Base-by-base conservation (phyloP, 1,284 basidiomycete species). In the Wallemia mellicola region DNA sequence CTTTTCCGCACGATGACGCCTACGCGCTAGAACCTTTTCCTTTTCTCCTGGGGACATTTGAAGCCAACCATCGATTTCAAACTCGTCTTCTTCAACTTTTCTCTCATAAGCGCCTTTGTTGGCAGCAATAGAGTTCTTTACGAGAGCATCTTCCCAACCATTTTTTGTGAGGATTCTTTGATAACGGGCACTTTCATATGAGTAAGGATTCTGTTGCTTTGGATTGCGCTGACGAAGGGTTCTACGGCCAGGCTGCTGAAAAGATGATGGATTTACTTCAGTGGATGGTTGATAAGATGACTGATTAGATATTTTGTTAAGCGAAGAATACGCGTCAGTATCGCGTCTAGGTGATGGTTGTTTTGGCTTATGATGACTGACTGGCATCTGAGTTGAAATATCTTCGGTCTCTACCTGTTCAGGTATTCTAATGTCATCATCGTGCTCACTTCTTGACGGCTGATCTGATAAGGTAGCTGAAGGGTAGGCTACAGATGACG, bases 81-180 rank as follows among this genome's bases (percentile, higher is more conserved):
- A 57, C 2, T 57, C 17, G 55, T 57, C 55, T 2, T 57, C 55
- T n/a, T 48, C 22, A 5, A n/a, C 14, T 11, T 48, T 48, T 22
- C 22, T n/a, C 22, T 48, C 14, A n/a, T 11, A n/a, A 48, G 22
- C 22, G 38, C 14, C 5, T 22, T 48, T 11, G 22, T 48, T 48
- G 5, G 5, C 22, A 22, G n/a, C n/a, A n/a, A n/a, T n/a, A n/a
- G n/a, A n/a, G n/a, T 48, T n/a, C 38, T 48, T 48, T 7, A 69
- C 68, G 2, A 69, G 63, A 22, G 68, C 68, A 60, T 69, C 68
- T 59, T 69, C 58, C 68, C 68, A 69, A 60, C 68, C 66, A 61
- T 68, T 69, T 27, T 63, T 63, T 22, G 64, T 62, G 24, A 69
- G 61, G 11, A 64, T 60, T 7, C 64, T 61, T 58, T 65, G 65